phyloP scores from a whole-genome alignment of 208 protist species.

The Trichomonas tenax region DNA sequence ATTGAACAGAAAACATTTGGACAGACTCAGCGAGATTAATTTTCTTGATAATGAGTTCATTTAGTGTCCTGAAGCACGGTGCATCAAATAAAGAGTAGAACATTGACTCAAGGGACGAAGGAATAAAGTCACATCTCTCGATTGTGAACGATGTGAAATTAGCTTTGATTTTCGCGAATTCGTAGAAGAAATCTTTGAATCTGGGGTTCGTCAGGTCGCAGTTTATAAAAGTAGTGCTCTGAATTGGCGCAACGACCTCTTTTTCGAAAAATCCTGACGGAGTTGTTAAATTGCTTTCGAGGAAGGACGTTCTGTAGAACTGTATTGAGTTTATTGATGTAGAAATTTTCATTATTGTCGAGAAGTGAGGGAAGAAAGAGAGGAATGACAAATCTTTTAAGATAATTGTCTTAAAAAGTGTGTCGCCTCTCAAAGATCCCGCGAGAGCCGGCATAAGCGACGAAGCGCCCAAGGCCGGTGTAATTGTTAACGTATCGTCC shows the following conservation, averaged over 20 bases:
- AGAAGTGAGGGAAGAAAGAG: background rate
- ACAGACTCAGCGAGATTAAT: background rate
- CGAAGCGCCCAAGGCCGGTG: background rate
- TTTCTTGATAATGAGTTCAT: background rate
- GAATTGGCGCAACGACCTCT: background rate
- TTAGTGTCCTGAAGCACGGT: background rate
- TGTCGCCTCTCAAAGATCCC: background rate
- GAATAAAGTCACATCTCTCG: background rate
- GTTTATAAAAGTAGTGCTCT: background rate
- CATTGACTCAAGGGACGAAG: background rate
- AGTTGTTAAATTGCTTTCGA: background rate
- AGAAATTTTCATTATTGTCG: background rate
- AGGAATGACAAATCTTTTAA: background rate
- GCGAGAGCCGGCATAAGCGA: background rate
- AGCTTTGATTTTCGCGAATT: background rate
- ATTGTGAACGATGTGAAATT: background rate
- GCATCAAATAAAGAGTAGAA: background rate
- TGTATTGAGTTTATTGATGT: background rate
- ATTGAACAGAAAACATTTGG: background rate
- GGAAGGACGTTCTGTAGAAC: background rate
- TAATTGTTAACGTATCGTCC: background rate
- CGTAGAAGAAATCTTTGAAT: background rate
- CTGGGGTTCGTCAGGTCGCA: background rate
- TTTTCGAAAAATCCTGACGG: background rate
- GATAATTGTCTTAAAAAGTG: background rate